Percentiles rank a stretch among this genome's conserved stretches.
phyloP scores from a whole-genome alignment of 495 filamentous ascomycete genomes.

The Schizothecium vesticola region DNA sequence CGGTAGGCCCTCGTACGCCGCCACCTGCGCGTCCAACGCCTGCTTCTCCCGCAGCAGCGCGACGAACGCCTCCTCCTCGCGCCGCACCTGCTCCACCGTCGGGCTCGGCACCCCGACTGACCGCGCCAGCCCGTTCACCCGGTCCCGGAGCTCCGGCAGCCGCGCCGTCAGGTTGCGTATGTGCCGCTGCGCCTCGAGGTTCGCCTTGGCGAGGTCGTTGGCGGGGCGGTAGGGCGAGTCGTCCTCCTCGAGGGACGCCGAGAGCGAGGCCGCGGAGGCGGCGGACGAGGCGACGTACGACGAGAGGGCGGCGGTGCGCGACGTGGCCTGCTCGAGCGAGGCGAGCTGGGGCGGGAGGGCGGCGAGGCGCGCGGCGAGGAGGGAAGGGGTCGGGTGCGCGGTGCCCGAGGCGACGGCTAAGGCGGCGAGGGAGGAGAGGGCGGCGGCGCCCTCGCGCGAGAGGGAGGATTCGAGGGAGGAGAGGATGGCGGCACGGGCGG shows the following conservation, averaged over 20 bases:
- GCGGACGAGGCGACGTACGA: conserved; percentile 28
- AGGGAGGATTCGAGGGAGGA: conserved; percentile 31
- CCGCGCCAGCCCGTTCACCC: conserved; percentile 31
- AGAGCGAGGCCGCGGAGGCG: conserved; percentile 5
- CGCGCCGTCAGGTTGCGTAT: conserved; percentile 55
- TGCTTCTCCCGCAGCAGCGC: conserved; percentile 46
- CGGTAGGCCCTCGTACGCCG: conserved; percentile 62
- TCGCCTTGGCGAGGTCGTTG: conserved; percentile 50
- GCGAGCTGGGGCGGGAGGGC: conserved; percentile 31
- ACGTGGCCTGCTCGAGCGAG: conserved; percentile 39
- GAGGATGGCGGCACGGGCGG: conserved; percentile 32
- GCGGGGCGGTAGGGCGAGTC: conserved; percentile 43
- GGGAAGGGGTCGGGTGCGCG: conserved; percentile 28
- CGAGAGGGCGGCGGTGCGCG: conserved; percentile 32
- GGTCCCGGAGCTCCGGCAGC: conserved; percentile 49
- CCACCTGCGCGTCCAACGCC: conserved; percentile 53
- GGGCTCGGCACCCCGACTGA: conserved; percentile 19
- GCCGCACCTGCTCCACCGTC: conserved; percentile 43
- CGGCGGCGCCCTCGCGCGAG: conserved; percentile 40
- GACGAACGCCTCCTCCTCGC: conserved; percentile 49
- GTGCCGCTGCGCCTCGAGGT: conserved; percentile 56
- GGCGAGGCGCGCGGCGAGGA: conserved; percentile 34
- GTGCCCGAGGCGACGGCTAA: conserved; percentile 31
- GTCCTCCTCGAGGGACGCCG: conserved; percentile 28
- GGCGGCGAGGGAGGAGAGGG: conserved; percentile 38